These are phyloP conservation scores for Zasmidium cellare DNA, from an alignment of 2,329 filamentous ascomycete genomes.

Conservation along the genomic window DNA sequence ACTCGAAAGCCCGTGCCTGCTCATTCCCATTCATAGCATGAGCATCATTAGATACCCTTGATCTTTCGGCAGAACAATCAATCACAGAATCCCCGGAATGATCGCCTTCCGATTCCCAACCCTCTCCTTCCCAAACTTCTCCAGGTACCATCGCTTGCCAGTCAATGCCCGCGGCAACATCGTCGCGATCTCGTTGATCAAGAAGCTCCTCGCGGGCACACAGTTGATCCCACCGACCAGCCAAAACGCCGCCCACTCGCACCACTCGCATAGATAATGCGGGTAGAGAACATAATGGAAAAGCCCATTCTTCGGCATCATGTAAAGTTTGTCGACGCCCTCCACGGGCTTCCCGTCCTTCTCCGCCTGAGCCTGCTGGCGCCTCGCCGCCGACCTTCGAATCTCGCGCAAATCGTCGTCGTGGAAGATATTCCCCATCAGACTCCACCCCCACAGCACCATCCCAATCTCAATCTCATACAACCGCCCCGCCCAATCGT, in stretches of 20 bases:
- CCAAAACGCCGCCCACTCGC: slow-evolving; percentile 92
- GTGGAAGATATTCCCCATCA: slow-evolving; percentile 80
- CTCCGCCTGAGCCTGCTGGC: slow-evolving; percentile 52
- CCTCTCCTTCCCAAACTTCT: slow-evolving; percentile 83
- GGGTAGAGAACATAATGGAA: slow-evolving; percentile 84
- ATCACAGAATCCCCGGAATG: slow-evolving; percentile 58
- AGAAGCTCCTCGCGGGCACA: slow-evolving; percentile 74
- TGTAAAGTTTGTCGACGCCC: slow-evolving; percentile 77
- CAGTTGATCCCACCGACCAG: slow-evolving; percentile 67
- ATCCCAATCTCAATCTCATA: slow-evolving; percentile 62
- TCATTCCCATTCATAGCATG: background rate
- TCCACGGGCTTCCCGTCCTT: slow-evolving; percentile 47
- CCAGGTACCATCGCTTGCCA: slow-evolving; percentile 81
- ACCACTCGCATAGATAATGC: slow-evolving; percentile 95
- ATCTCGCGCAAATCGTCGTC: slow-evolving; percentile 90
- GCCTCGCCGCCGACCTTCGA: slow-evolving; percentile 65
- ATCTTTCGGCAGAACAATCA: background rate
- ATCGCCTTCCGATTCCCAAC: slow-evolving; percentile 74
- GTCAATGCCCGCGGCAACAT: slow-evolving; percentile 86
- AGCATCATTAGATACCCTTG: background rate
- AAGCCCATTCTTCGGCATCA: slow-evolving; percentile 78
- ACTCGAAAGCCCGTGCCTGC: background rate
- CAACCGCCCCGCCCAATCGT: slow-evolving; percentile 50
- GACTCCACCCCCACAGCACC: slow-evolving; percentile 71
- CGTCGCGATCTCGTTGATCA: slow-evolving; percentile 82